phyloP scores from a whole-genome alignment of 495 filamentous ascomycete species.

The Aspergillus homomorphus region DNA sequence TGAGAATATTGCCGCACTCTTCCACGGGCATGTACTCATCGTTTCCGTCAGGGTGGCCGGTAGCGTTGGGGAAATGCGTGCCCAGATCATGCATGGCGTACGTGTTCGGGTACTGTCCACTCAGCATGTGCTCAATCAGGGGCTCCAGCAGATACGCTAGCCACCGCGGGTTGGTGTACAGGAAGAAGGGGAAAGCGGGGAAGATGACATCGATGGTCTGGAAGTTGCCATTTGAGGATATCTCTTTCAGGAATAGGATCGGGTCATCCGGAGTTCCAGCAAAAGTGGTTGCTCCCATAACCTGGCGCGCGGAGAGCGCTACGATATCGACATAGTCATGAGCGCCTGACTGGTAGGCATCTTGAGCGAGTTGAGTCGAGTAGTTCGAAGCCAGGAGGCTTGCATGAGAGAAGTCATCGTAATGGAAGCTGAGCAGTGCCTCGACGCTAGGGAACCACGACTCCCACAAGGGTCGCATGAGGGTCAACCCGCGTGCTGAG shows the following conservation, averaged over 20 bases:
- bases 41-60: constrained; percentile 79
- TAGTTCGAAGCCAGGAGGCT: constrained; percentile 68
- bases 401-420: constrained; percentile 66
- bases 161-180: constrained; percentile 93
- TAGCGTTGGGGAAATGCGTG: constrained; percentile 84
- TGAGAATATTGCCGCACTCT: constrained; percentile 94
- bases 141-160: constrained; percentile 87
- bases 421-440: constrained; percentile 69
- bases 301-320: constrained; percentile 84
- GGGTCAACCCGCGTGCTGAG: constrained; percentile 71
- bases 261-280: constrained; percentile 81
- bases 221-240: constrained; percentile 90
- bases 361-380: constrained; percentile 69
- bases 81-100: constrained; percentile 96
- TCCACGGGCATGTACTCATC: constrained; percentile 99
- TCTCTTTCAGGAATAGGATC: constrained; percentile 90
- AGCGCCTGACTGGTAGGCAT: constrained; percentile 60
- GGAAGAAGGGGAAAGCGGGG: constrained; percentile 89
- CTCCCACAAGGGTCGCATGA: constrained; percentile 85
- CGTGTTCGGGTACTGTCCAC: constrained; percentile 84
- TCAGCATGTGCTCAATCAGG: constrained; percentile 83
- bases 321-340: constrained; percentile 72
- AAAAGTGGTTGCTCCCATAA: constrained; percentile 85
- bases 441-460: constrained; percentile 65
- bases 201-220: constrained; percentile 98